Percentiles rank a stretch among this genome's conserved stretches.
phyloP scores from a whole-genome alignment of 1,139 yeast species.

The Hyphopichia fennica region DNA sequence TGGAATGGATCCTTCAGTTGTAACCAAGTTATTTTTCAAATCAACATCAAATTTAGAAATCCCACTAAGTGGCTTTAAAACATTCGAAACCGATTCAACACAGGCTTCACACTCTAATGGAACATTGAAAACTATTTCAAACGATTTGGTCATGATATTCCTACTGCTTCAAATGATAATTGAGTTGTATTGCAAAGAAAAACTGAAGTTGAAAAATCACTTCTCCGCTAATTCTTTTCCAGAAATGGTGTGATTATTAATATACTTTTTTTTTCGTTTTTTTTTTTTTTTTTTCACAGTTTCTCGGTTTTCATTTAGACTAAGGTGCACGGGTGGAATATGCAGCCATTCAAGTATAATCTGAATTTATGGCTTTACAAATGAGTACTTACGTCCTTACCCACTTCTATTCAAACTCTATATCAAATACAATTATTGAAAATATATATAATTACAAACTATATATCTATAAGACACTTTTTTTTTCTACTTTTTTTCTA shows the following conservation, averaged over 20 bases:
- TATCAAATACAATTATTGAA: too few relatives aligned
- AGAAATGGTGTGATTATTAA: conserved; percentile 1
- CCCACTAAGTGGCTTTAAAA: conserved; percentile 49
- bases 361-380: too few relatives aligned
- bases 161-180: not conserved
- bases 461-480: too few relatives aligned
- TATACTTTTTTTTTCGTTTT: not conserved
- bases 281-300: conserved; percentile 1
- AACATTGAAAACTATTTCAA: conserved; percentile 72
- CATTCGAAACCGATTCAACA: conserved; percentile 56
- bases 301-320: too few relatives aligned
- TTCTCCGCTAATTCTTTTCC: not conserved
- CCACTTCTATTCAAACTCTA: too few relatives aligned
- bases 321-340: too few relatives aligned
- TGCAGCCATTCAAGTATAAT: too few relatives aligned
- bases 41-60: conserved; percentile 53
- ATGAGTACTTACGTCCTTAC: too few relatives aligned
- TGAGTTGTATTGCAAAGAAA: too few relatives aligned
- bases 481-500: too few relatives aligned
- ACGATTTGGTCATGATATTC: conserved; percentile 44
- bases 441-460: too few relatives aligned
- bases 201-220: too few relatives aligned
- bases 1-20: conserved; percentile 63
- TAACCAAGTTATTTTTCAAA: conserved; percentile 55
- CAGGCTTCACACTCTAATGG: conserved; percentile 75